phyloP scores from a whole-genome alignment of 805 yeast species.

The Candida palmyrensis region DNA sequence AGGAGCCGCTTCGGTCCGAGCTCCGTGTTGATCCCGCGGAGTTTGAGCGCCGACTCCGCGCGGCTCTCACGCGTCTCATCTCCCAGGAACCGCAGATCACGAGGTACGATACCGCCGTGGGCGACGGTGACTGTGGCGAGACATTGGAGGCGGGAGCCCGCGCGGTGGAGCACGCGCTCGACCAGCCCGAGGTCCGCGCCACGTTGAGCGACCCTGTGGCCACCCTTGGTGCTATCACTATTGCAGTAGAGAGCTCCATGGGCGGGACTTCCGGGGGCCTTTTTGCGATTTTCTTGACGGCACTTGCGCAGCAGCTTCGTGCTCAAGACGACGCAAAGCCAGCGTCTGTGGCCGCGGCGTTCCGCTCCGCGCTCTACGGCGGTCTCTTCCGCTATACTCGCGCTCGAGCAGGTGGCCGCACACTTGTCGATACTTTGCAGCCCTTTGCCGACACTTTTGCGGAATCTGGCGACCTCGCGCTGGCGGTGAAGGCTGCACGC shows the following conservation, averaged over 20 bases:
- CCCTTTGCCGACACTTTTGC: conserved; percentile 73
- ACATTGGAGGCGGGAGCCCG: conserved; percentile 80
- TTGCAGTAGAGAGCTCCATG: conserved; percentile 84
- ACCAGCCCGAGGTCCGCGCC: conserved; percentile 21
- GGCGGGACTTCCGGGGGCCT: conserved; percentile 97
- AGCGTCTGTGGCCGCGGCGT: conserved; percentile 37
- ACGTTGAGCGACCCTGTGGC: conserved; percentile 45
- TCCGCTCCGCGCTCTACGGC: conserved; percentile 53
- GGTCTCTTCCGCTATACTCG: conserved; percentile 81
- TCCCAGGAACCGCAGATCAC: conserved; percentile 74
- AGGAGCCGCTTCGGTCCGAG: conserved; percentile 20
- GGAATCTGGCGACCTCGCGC: conserved; percentile 44
- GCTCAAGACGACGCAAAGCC: conserved; percentile 4
- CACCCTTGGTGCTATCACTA: conserved; percentile 69
- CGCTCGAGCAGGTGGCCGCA: conserved; percentile 86
- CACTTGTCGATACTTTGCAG: conserved; percentile 81
- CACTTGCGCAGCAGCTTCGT: conserved; percentile 53
- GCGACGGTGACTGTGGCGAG: conserved; percentile 97
- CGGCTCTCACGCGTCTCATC: conserved; percentile 28
- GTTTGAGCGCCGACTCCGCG: conserved; percentile 48
- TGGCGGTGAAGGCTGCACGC: conserved; percentile 66
- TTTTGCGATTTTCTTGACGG: conserved; percentile 79
- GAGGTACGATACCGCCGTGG: conserved; percentile 79
- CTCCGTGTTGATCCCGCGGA: conserved; percentile 32
- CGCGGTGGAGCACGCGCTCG: conserved; percentile 56